Evolutionary conservation across 495 filamentous ascomycete species (phyloP).

Genomic region (Viridothelium virens): DNA sequence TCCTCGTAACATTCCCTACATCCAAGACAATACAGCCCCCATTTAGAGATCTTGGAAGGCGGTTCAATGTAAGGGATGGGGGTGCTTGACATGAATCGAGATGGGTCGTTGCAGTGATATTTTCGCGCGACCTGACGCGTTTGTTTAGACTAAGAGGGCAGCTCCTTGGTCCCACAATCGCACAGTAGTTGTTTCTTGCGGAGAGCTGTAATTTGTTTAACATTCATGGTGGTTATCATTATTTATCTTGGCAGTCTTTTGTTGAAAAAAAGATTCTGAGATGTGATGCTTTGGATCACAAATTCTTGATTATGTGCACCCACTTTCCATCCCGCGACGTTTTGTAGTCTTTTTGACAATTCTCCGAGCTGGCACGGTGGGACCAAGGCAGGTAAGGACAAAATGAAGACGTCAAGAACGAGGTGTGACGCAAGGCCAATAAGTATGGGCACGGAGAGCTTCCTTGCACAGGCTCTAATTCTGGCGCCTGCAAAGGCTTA

Average conservation of each 20-base stretch:
- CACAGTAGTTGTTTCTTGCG: neutral
- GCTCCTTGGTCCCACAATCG: neutral
- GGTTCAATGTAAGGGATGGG: neutral
- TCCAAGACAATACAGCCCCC: neutral
- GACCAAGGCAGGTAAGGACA: too few species aligned
- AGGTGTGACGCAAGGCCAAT: too few species aligned
- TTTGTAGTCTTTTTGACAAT: too few species aligned
- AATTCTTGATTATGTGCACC: too few species aligned
- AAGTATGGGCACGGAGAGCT: too few species aligned
- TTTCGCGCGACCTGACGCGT: neutral
- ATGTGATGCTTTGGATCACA: too few species aligned
- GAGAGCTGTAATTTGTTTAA: constrained; percentile 6
- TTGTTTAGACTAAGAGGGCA: neutral
- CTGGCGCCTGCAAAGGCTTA: too few species aligned
- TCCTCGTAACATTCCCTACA: neutral
- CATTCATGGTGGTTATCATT: neutral
- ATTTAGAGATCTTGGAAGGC: neutral
- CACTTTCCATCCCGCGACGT: too few species aligned
- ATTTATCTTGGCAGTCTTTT: neutral
- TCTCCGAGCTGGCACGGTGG: too few species aligned
- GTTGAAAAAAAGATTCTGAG: too few species aligned
- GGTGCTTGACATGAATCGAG: neutral
- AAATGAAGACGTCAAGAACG: too few species aligned
- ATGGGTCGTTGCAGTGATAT: neutral
- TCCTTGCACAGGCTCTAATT: too few species aligned